A percentile compares a stretch with the other conserved stretches of the same genome.
phyloP scores from a whole-genome alignment of 306 rosid species.

The Fragaria ananassa region DNA sequence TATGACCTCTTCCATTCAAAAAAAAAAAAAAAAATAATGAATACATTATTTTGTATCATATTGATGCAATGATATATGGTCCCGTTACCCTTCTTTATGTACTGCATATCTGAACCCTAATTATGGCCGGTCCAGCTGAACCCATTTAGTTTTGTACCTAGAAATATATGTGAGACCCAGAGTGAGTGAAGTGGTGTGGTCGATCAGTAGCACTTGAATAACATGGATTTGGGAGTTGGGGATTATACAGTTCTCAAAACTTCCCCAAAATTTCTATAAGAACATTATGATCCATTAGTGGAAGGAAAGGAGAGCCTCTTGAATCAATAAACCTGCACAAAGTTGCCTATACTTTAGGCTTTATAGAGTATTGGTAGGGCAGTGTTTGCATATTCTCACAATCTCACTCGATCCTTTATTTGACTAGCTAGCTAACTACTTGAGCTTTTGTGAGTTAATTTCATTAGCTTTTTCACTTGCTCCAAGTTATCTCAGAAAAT shows the following conservation, averaged over 20 bases:
- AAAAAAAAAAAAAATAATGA: no score
- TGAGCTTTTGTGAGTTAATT: neutral
- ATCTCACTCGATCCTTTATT: neutral
- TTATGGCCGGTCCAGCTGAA: slow-evolving; percentile 3
- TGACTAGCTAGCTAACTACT: slow-evolving; percentile 2
- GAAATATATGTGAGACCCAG: neutral
- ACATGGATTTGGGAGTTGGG: neutral
- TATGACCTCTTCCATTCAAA: no score
- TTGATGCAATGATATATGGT: slow-evolving; percentile 1
- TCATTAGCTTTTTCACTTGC: neutral
- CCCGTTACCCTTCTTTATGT: slow-evolving; percentile 2
- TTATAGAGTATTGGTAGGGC: slow-evolving; percentile 16
- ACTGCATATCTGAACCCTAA: neutral
- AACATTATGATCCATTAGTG: slow-evolving; percentile 25
- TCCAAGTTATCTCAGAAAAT: neutral
- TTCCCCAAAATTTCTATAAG: slow-evolving; percentile 27
- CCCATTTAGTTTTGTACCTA: neutral
- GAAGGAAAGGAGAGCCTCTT: slow-evolving; percentile 23
- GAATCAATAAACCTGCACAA: slow-evolving; percentile 23
- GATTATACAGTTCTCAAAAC: neutral
- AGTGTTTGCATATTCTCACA: slow-evolving; percentile 27
- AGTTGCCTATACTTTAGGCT: slow-evolving; percentile 25
- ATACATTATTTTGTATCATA: neutral
- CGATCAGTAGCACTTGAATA: neutral
- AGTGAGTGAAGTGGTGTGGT: neutral